Base-by-base conservation (phyloP, 768 basidiomycete species). In the Lanmaoa rubissima region DNA sequence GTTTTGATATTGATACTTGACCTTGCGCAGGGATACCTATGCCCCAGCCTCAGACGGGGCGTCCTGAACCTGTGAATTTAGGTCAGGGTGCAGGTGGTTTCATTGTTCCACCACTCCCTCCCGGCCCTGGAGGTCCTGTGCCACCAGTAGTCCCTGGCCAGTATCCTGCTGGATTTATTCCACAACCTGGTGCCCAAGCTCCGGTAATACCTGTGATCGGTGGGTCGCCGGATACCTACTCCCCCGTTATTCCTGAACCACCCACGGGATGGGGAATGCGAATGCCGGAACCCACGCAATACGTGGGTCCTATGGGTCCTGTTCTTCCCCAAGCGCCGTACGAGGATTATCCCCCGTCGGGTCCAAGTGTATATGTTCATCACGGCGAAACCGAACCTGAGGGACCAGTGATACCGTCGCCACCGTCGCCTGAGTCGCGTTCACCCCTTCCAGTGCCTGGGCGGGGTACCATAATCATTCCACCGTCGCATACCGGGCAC, bases 301-400 rank as follows among this genome's bases (percentile, higher is more conserved):
- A 52, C 3, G 42, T 31, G 58, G 60, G 41, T 11, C 65, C 52
- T 34, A 38, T 21, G 11, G 60, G 58, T 14, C 73, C 73, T 10
- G 75, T 79, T 21, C 69, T 80, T 51, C 78, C 79, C 9, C 64
- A 26, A n/a, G 49, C 43, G 4, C 58, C 59, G 11, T 62, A 55
- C 31, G 58, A 40, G 1, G 54, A 50, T 3, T 55, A 48, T 42
- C 59, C 36, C 42, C 49, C 57, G 2, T 49, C 39, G 2, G 46
- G 47, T 19, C 66, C 57, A 10, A 14, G 24, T 17, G 58, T 50
- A 17, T 61, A 57, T 32, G 9, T 31, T 42, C 53, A 61, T 42
- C 53, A 61, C 26, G 61, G 2, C 12, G 49, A 43, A 13, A n/a
- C 5, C 4, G 63, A 65, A 2, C 28, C 8, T 16, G 70, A 64